These are phyloP conservation scores for Daedalea quercina DNA, from an alignment of 768 basidiomycete genomes.

Conservation along the genomic window DNA sequence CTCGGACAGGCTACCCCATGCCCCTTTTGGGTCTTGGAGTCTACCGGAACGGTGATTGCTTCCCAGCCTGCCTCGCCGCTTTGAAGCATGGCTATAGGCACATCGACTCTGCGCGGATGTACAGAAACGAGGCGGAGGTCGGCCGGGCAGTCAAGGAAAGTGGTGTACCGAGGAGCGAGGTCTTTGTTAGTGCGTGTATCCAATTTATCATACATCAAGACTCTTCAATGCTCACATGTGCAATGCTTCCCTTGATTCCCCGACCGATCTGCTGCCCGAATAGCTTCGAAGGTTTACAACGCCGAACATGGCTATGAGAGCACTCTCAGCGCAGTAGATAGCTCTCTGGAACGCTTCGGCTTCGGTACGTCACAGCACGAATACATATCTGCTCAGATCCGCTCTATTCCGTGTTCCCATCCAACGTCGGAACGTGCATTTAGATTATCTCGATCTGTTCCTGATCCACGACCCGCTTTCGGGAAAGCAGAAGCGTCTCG, in stretches of 20 bases:
- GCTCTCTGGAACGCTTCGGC: conserved; percentile 23
- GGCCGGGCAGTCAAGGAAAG: conserved; percentile 53
- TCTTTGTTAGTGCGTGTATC: conserved; percentile 72
- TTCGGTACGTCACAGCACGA: conserved; percentile 33
- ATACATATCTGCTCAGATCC: too few species aligned
- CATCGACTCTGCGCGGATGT: conserved; percentile 67
- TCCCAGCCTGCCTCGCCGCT: conserved; percentile 50
- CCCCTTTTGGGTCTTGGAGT: conserved; percentile 67
- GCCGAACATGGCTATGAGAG: conserved; percentile 31
- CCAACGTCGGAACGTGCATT: not conserved
- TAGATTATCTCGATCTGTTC: conserved; percentile 68
- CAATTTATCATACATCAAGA: too few species aligned
- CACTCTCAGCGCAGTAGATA: conserved; percentile 19
- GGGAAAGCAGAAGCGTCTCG: conserved; percentile 58
- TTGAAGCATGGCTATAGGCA: conserved; percentile 68
- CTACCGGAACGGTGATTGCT: conserved; percentile 56
- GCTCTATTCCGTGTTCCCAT: conserved; percentile 37
- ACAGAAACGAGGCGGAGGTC: conserved; percentile 58
- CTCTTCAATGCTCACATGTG: too few species aligned
- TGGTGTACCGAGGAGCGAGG: conserved; percentile 45
- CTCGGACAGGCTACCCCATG: conserved; percentile 52
- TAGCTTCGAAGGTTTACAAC: conserved; percentile 67
- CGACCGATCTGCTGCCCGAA: too few species aligned
- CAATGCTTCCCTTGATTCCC: too few species aligned
- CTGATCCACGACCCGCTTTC: conserved; percentile 71